Percentiles rank a stretch among this genome's conserved stretches.
phyloP scores from a whole-genome alignment of 2,329 filamentous ascomycete genomes.

The Ceratocystiopsis minuta region DNA sequence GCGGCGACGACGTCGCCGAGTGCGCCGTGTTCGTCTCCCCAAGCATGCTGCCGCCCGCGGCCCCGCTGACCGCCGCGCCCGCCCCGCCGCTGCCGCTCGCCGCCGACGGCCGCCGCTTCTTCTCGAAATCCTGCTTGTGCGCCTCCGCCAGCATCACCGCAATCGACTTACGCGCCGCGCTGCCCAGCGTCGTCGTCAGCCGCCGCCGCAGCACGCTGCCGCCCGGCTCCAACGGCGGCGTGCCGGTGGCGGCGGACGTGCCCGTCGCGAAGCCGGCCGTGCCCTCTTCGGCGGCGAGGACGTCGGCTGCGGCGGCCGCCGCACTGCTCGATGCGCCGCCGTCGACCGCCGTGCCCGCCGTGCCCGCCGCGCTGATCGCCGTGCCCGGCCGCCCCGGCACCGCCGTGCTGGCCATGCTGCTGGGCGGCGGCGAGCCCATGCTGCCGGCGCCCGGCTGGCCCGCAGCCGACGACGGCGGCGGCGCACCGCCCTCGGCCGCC shows the following conservation, averaged over 20 bases:
- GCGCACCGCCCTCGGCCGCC: too few relatives aligned
- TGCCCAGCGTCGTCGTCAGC: constrained; percentile 16
- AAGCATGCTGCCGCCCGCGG: too few relatives aligned
- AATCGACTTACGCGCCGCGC: constrained; percentile 15
- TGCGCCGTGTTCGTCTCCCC: too few relatives aligned
- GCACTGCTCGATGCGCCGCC: too few relatives aligned
- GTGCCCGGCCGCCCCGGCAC: neutral
- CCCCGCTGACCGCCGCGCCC: too few relatives aligned
- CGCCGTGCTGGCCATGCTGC: neutral
- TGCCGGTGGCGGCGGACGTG: too few relatives aligned
- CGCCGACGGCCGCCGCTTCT: constrained; percentile 35
- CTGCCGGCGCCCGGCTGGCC: neutral
- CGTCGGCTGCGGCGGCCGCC: neutral
- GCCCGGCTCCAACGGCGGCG: too few relatives aligned
- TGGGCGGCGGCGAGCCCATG: neutral
- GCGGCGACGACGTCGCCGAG: too few relatives aligned
- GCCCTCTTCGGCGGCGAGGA: constrained; percentile 1
- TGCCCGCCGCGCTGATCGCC: neutral
- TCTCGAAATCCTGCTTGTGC: constrained; percentile 83
- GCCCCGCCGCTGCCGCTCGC: too few relatives aligned
- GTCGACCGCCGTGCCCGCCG: neutral
- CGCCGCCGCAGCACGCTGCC: constrained; percentile 11
- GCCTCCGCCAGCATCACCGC: constrained; percentile 57
- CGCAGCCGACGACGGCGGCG: too few relatives aligned
- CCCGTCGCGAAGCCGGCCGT: neutral